Evolutionary conservation across 176 grass and related monocot genomes (phyloP), one percentile per base, ranked within the genome.

Genomic region (Oryza glaberrima): DNA sequence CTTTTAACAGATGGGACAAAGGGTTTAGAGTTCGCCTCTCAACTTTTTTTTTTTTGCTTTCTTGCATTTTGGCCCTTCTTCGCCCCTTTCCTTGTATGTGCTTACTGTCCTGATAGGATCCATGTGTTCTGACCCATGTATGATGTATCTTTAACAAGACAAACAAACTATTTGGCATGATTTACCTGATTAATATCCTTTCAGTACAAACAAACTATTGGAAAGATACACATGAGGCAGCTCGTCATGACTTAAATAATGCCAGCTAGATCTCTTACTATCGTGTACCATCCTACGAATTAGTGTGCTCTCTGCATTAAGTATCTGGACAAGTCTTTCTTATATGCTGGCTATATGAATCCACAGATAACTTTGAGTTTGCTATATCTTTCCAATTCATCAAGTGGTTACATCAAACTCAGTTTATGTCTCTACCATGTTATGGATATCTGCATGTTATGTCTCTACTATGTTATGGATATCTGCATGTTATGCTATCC

Each of bases 161-260:
- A 75, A 69, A n/a, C 11, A 89, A 49, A 80, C n/a, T 74, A 69
- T 69, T 69, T 76, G 84, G 20, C 41, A 84, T 40, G 17, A 36
- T 32, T 79, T 44, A 38, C n/a, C 51, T 68, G 12, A 3, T 52
- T 40, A 54, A 20, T 76, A 68, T 38, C 36, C 38, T 74, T 72
- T 84, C 63, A 51, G 44, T 48, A 45, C 60, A 76, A 77, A 10
- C 43, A 38, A 72, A 32, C 30, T 32, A 32, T 32, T 32, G 22
- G 84, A 68, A 76, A 41, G 46, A 47, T 90, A 78, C 65, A 22
- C 63, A 40, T 83, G 58, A 28, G 74, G 30, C 58, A 63, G 19
- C 73, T 67, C 78, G 28, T 38, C 44, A 72, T 82, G 11, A 41
- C 66, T 72, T 73, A 7, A 46, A 56, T 77, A 77, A 72, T 77